These are phyloP conservation scores for Eimeria brunetti DNA, from an alignment of 169 alveolate species.

Conservation along the genomic window DNA sequence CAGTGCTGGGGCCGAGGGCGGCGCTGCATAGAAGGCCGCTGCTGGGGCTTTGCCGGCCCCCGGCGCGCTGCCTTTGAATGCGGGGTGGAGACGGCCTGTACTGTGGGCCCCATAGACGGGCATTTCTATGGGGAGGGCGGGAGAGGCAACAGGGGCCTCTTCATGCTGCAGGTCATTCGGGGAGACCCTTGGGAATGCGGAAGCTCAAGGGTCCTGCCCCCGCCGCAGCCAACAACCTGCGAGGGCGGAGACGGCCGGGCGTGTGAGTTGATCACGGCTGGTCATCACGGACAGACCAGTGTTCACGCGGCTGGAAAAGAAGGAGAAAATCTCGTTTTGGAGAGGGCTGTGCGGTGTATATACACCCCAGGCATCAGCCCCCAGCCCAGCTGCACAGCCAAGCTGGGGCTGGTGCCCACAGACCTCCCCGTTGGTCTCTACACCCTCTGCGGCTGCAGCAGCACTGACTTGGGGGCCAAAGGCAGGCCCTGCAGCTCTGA, in stretches of 20 bases:
- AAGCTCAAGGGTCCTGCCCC: background rate
- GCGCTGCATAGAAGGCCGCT: constrained; percentile 76
- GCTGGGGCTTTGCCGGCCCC: constrained; percentile 81
- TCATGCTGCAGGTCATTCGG: constrained; percentile 16
- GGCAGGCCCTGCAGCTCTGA: constrained; percentile 61
- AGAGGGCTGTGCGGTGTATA: constrained; percentile 9
- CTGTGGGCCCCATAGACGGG: constrained; percentile 39
- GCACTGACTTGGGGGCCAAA: constrained; percentile 69
- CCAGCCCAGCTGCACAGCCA: constrained; percentile 43
- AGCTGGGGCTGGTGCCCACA: constrained; percentile 44
- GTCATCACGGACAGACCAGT: constrained; percentile 6
- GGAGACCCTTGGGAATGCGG: constrained; percentile 56
- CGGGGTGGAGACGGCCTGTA: constrained; percentile 41
- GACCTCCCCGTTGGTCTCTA: constrained; percentile 45
- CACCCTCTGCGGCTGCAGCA: constrained; percentile 81
- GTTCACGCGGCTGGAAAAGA: background rate
- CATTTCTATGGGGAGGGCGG: constrained; percentile 71
- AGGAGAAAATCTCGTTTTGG: constrained; percentile 10
- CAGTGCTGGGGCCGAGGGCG: constrained; percentile 78
- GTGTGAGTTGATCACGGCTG: constrained; percentile 26
- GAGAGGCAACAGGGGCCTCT: constrained; percentile 32
- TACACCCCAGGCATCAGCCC: constrained; percentile 59
- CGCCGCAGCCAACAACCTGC: background rate
- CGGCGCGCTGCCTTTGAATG: constrained; percentile 38
- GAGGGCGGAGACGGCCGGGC: background rate